phyloP scores from a whole-genome alignment of 2,329 filamentous ascomycete species.

The Fusarium haematococcum region DNA sequence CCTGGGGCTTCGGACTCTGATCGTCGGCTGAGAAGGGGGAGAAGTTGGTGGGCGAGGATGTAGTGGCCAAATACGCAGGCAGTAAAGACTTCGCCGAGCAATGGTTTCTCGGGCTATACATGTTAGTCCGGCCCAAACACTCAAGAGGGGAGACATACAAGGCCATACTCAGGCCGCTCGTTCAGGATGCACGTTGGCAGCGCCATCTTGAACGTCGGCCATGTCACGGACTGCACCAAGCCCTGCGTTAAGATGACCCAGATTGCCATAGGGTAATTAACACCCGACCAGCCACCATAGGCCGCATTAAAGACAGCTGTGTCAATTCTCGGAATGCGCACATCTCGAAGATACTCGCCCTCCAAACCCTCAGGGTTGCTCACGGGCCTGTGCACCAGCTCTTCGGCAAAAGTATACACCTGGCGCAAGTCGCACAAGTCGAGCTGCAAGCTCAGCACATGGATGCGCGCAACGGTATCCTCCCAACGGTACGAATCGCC shows the following conservation, averaged over 20 bases:
- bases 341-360: conserved; percentile 53
- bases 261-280: conserved; percentile 75
- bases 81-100: conserved; percentile 85
- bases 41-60: conserved; percentile 82
- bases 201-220: conserved; percentile 81
- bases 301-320: conserved; percentile 88
- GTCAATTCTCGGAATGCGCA: conserved; percentile 78
- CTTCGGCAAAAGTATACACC: conserved; percentile 62
- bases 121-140: not conserved
- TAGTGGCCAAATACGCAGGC: conserved; percentile 98
- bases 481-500: conserved; percentile 50
- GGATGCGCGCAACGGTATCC: conserved; percentile 62
- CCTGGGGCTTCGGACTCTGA: conserved; percentile 59
- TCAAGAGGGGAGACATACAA: conserved; percentile 43
- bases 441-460: conserved; percentile 68
- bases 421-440: conserved; percentile 70
- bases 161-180: conserved; percentile 50
- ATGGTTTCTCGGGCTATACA: conserved; percentile 64
- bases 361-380: conserved; percentile 57
- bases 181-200: conserved; percentile 59
- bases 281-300: conserved; percentile 85
- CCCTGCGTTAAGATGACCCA: conserved; percentile 67
- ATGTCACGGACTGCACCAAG: conserved; percentile 76
- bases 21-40: conserved; percentile 74
- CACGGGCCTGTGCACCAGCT: conserved; percentile 58